Conservation (phyloP, 768 basidiomycete species). For the Ramaria sp. region DNA sequence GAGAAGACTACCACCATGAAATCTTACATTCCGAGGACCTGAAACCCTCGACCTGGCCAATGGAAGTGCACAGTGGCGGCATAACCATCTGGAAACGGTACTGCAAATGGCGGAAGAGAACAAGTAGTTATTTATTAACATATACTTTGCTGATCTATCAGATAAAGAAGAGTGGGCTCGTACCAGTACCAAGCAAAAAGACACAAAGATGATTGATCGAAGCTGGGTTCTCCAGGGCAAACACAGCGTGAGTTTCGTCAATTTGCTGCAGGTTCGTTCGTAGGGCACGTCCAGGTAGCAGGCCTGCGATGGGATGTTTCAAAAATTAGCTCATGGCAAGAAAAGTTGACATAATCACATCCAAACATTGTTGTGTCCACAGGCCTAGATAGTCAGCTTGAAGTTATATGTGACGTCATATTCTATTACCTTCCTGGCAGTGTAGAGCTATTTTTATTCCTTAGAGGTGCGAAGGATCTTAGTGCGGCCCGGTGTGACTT, state of each 20-base stretch:
- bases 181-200: constrained; percentile 71
- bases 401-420: too few species aligned
- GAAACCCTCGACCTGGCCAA: constrained; percentile 82
- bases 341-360: constrained; percentile 1
- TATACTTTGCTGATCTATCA: background rate
- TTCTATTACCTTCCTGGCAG: too few species aligned
- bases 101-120: constrained; percentile 20
- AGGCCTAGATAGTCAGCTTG: too few species aligned
- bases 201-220: constrained; percentile 80
- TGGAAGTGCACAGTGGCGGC: constrained; percentile 78
- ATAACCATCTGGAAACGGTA: constrained; percentile 75
- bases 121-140: background rate
- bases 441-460: too few species aligned
- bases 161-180: background rate
- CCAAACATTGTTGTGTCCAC: constrained; percentile 10
- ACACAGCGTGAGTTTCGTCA: constrained; percentile 74
- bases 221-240: constrained; percentile 59
- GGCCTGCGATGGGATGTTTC: background rate
- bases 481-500: too few species aligned
- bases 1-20: background rate
- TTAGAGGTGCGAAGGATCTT: too few species aligned
- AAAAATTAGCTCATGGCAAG: too few species aligned
- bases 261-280: constrained; percentile 76
- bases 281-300: constrained; percentile 46
- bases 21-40: constrained; percentile 72